Evolutionary conservation across 2,329 filamentous ascomycete genomes (phyloP).

Genomic region (Davidsoniella virescens): DNA sequence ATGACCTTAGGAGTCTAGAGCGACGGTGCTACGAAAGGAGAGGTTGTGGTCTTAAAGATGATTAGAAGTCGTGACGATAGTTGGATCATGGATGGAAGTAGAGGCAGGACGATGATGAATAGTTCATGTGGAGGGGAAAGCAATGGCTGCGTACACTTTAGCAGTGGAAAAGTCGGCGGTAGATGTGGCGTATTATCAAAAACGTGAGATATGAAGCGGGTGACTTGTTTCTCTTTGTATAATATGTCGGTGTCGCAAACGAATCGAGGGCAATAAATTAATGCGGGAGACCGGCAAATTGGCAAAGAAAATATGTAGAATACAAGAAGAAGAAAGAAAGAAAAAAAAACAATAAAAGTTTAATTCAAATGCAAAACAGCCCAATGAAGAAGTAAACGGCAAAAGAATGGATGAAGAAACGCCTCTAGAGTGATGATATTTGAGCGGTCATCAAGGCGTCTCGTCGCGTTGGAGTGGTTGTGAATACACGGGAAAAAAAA

Average conservation of each 20-base stretch:
- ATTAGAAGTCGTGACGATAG: too few relatives aligned
- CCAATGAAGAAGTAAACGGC: not conserved
- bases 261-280: not conserved
- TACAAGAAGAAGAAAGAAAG: not conserved
- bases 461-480: slow-evolving; percentile 8
- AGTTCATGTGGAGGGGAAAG: not conserved
- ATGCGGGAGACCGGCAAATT: slow-evolving; percentile 2
- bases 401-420: slow-evolving; percentile 9
- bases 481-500: not conserved
- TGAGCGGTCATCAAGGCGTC: not conserved
- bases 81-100: not conserved
- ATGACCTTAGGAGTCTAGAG: not conserved
- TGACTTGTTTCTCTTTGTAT: not conserved
- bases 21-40: too few relatives aligned
- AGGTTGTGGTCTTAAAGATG: too few relatives aligned
- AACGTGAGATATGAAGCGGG: not conserved
- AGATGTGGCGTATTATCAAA: not conserved
- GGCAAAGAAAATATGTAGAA: not conserved
- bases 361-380: slow-evolving; percentile 2
- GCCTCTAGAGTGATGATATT: not conserved
- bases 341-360: slow-evolving; percentile 5
- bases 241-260: not conserved
- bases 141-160: slow-evolving; percentile 1
- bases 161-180: not conserved
- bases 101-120: not conserved